Evolutionary conservation across 2,329 filamentous ascomycete genomes (phyloP), one percentile per base, ranked within the genome.

Genomic region (Hymenoscyphus albidus): DNA sequence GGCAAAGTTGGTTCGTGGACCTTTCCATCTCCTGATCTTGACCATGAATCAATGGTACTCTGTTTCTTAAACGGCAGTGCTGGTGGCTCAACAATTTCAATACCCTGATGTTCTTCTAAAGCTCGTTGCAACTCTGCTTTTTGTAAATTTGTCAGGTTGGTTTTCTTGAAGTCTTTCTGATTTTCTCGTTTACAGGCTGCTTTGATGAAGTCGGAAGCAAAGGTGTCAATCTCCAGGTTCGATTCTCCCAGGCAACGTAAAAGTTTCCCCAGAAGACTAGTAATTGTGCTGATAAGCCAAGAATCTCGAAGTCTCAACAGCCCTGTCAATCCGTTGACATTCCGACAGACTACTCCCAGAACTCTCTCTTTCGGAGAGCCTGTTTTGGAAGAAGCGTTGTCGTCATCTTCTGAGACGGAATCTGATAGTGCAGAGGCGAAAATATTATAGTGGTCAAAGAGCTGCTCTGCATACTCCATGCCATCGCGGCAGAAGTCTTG

Each of bases 401-500:
- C 59, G 42, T 65, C 70, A 58, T 75, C 72, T 62, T 75, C 73
- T 13, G 48, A 2, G 9, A 18, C 22, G 62, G 79, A 78, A 48
- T 79, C 78, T 64, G 61, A 63, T 38, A 74, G 61, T 5, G 80
- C 77, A 62, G 73, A 73, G 1, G 91, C 86, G 68, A 99, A 88
- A 65, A 97, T 84, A 60, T 88, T 88, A 75, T 96, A 95, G 71
- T 97, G 88, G 51, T 91, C 88, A 73, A 98, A 91, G 1, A 97
- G 83, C 42, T 85, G 84, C 73, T 96, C 91, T 0, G 94, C 93
- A 73, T 97, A 91, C 72, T 98, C 92, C 86, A 99, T 99, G 14
- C 91, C 91, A 74, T 97, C 92, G 69, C 95, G 88, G 74, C 93
- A 97, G 73, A 98, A 97, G 64, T 97, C 88, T 72, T 93, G 89